Evolutionary conservation across 352 stramenopile species (phyloP).

Genomic region (Halophytophthora batemanensis): DNA sequence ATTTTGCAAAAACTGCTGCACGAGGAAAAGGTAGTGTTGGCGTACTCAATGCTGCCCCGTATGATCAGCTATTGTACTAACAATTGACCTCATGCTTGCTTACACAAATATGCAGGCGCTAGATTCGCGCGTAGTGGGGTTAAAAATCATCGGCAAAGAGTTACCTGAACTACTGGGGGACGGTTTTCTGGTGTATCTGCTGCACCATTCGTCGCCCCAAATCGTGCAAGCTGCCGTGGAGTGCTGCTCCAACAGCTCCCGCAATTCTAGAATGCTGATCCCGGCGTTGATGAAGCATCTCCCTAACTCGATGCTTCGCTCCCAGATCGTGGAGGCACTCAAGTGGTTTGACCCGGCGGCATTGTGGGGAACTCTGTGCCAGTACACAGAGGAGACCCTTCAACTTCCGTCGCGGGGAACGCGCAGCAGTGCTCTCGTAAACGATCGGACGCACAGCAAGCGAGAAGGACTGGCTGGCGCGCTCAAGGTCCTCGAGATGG

Average conservation of each 20-base stretch:
- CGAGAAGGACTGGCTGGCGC: constrained; percentile 58
- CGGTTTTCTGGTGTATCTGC: constrained; percentile 80
- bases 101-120: constrained; percentile 28
- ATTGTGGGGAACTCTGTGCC: constrained; percentile 64
- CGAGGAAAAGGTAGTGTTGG: constrained; percentile 54
- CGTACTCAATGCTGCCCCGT: not conserved
- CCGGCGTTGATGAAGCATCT: constrained; percentile 80
- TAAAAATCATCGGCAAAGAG: constrained; percentile 82
- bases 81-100: not conserved
- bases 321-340: constrained; percentile 66
- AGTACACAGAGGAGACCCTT: constrained; percentile 55
- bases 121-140: constrained; percentile 69
- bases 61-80: not conserved
- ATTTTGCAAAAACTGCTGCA: constrained; percentile 77
- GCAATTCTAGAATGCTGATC: constrained; percentile 82
- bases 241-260: constrained; percentile 73
- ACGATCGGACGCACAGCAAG: constrained; percentile 32
- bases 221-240: constrained; percentile 81
- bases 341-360: constrained; percentile 64
- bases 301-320: constrained; percentile 54
- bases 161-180: constrained; percentile 78
- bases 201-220: constrained; percentile 64
- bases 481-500: constrained; percentile 61
- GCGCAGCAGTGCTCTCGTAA: constrained; percentile 14
- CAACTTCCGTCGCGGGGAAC: constrained; percentile 10